Evolutionary conservation across 345 rosid species (phyloP).

Genomic region (Aegle marmelos): DNA sequence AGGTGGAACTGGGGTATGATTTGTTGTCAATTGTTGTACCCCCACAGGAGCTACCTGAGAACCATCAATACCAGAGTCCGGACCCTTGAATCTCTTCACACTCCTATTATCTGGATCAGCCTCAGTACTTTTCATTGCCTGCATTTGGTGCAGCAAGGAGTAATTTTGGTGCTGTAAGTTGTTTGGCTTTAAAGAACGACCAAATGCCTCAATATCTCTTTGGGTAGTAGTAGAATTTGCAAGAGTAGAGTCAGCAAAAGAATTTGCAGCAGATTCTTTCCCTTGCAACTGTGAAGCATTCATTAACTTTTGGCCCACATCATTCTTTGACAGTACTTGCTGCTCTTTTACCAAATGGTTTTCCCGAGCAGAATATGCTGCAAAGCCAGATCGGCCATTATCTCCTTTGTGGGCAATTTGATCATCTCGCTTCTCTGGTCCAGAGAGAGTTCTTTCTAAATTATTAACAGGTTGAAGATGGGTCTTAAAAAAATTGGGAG

Average conservation of each 20-base stretch:
- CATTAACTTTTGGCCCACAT: slow-evolving; percentile 20
- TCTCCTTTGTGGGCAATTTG: slow-evolving; percentile 37
- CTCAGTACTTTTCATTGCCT: slow-evolving; percentile 50
- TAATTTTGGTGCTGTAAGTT: slow-evolving; percentile 36
- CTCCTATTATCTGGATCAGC: slow-evolving; percentile 43
- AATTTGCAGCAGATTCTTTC: slow-evolving; percentile 28
- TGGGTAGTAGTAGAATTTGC: slow-evolving; percentile 33
- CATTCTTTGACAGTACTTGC: slow-evolving; percentile 24
- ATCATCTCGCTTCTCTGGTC: slow-evolving; percentile 34
- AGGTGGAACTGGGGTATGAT: slow-evolving; percentile 18
- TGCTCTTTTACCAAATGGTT: slow-evolving; percentile 40
- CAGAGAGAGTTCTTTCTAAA: slow-evolving; percentile 38
- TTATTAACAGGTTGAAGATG: slow-evolving; percentile 32
- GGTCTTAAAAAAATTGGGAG: slow-evolving; percentile 32
- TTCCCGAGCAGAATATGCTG: slow-evolving; percentile 27
- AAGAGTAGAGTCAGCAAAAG: slow-evolving; percentile 27
- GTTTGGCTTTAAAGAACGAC: slow-evolving; percentile 47
- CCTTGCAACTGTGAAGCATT: slow-evolving; percentile 19
- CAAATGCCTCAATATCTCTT: slow-evolving; percentile 61
- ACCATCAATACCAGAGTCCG: slow-evolving; percentile 37
- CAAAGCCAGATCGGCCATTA: slow-evolving; percentile 31
- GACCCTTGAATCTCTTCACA: slow-evolving; percentile 49
- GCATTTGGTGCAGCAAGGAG: slow-evolving; percentile 50
- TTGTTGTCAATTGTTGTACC: slow-evolving; percentile 37
- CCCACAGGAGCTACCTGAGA: slow-evolving; percentile 34